Evolutionary conservation across 1,139 yeast genomes (phyloP).

Genomic region (Candida sp.): DNA sequence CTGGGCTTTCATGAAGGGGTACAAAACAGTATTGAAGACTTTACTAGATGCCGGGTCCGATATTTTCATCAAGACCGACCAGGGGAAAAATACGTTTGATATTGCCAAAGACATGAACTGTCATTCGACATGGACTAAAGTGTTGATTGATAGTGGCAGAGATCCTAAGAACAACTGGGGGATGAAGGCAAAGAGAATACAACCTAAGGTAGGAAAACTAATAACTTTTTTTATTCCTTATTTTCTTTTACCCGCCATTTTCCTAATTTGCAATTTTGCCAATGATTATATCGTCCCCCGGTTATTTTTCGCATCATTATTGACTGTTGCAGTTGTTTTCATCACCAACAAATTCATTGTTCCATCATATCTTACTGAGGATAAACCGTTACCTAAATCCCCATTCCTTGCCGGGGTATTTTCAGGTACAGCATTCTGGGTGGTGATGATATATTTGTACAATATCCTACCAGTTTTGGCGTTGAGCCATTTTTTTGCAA

Average conservation of each 20-base stretch:
- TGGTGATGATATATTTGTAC: constrained; percentile 50
- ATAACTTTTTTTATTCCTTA: constrained; percentile 64
- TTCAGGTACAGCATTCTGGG: constrained; percentile 70
- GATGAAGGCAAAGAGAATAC: constrained; percentile 34
- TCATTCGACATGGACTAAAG: constrained; percentile 46
- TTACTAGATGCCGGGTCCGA: constrained; percentile 73
- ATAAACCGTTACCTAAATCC: constrained; percentile 55
- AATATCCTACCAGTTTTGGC: constrained; percentile 53
- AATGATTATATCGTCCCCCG: constrained; percentile 32
- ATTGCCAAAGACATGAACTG: constrained; percentile 85
- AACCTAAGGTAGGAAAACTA: constrained; percentile 49
- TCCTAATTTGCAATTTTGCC: constrained; percentile 27
- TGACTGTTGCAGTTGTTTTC: constrained; percentile 23
- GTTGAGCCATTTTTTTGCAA: constrained; percentile 22
- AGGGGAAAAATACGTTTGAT: constrained; percentile 63
- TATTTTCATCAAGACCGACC: constrained; percentile 58
- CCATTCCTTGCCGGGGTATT: constrained; percentile 75
- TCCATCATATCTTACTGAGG: constrained; percentile 50
- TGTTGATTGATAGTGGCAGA: constrained; percentile 57
- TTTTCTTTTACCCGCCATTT: constrained; percentile 44
- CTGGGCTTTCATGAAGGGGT: constrained; percentile 88
- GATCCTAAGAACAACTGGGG: constrained; percentile 32
- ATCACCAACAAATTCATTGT: constrained; percentile 30
- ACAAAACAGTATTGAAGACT: constrained; percentile 58
- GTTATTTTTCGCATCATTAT: constrained; percentile 20